A percentile compares a stretch with the other conserved stretches of the same genome.
Conservation (phyloP, 169 alveolate species). For the Plasmodium berghei region DNA sequence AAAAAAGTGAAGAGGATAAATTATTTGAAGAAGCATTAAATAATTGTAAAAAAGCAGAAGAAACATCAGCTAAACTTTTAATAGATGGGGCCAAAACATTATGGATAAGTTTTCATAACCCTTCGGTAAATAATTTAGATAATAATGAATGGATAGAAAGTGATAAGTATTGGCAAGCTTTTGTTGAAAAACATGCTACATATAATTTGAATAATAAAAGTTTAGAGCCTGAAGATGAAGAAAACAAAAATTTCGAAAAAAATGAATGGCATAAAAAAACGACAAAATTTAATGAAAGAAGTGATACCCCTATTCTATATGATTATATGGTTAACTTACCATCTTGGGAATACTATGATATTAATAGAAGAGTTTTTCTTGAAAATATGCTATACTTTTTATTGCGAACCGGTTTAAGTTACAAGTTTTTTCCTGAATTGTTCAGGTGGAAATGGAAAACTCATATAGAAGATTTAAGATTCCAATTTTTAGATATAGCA, state of each 20-base stretch:
- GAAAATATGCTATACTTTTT: constrained; percentile 90
- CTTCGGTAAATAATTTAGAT: constrained; percentile 84
- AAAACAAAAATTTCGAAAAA: constrained; percentile 69
- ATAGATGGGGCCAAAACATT: constrained; percentile 89
- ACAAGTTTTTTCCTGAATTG: constrained; percentile 89
- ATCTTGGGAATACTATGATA: constrained; percentile 90
- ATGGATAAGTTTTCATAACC: constrained; percentile 89
- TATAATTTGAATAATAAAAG: constrained; percentile 80
- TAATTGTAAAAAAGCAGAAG: constrained; percentile 81
- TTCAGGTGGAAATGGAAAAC: constrained; percentile 90
- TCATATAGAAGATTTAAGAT: constrained; percentile 87
- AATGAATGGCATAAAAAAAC: constrained; percentile 84
- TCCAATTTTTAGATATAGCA: constrained; percentile 82
- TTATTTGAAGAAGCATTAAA: constrained; percentile 76
- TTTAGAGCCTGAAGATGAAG: constrained; percentile 82
- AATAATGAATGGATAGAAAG: constrained; percentile 91
- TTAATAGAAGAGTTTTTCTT: constrained; percentile 86
- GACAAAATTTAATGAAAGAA: constrained; percentile 87
- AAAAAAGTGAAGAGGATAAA: constrained; percentile 41
- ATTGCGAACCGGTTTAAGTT: constrained; percentile 88
- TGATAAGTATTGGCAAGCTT: constrained; percentile 92
- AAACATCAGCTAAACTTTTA: constrained; percentile 81
- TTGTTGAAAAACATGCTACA: constrained; percentile 88
- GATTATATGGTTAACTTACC: constrained; percentile 88
- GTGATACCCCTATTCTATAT: constrained; percentile 88